phyloP scores from a whole-genome alignment of 352 stramenopile species.

The Pythium vanterpoolii region DNA sequence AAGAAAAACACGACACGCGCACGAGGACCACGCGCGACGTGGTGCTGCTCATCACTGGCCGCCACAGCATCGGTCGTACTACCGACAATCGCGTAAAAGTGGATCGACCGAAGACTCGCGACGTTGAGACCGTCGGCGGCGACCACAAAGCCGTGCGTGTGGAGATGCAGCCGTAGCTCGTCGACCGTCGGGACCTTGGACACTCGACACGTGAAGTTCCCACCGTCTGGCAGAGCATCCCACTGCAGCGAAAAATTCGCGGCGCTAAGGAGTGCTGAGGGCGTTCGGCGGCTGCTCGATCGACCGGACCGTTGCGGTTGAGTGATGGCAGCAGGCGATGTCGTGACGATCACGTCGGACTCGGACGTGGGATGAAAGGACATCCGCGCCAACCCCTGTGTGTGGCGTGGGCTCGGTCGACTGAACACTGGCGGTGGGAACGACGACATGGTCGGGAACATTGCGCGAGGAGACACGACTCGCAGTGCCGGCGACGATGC shows the following conservation, averaged over 20 bases:
- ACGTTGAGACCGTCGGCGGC: constrained; percentile 43
- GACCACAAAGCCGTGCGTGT: constrained; percentile 44
- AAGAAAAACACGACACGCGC: constrained; percentile 39
- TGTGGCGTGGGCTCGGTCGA: not conserved
- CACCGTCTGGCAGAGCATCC: constrained; percentile 44
- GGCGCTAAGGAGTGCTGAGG: constrained; percentile 3
- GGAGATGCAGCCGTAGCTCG: constrained; percentile 45
- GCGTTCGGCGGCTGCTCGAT: not conserved
- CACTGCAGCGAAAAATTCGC: constrained; percentile 50
- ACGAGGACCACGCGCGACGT: not conserved
- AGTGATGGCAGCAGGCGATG: not conserved
- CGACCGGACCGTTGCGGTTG: constrained; percentile 1
- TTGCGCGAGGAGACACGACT: not conserved
- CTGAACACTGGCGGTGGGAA: constrained; percentile 4
- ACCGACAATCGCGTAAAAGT: constrained; percentile 47
- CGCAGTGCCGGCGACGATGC: constrained; percentile 1
- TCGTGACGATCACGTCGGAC: constrained; percentile 34
- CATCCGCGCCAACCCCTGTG: constrained; percentile 1
- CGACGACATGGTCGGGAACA: not conserved
- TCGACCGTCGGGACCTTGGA: constrained; percentile 39
- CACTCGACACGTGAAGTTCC: constrained; percentile 63
- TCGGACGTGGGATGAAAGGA: constrained; percentile 30
- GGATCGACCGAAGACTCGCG: constrained; percentile 37
- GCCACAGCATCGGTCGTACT: constrained; percentile 23
- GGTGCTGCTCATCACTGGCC: constrained; percentile 29